Base-by-base conservation (phyloP, 2,329 filamentous ascomycete genomes). In the Phaeosphaeria sp. region DNA sequence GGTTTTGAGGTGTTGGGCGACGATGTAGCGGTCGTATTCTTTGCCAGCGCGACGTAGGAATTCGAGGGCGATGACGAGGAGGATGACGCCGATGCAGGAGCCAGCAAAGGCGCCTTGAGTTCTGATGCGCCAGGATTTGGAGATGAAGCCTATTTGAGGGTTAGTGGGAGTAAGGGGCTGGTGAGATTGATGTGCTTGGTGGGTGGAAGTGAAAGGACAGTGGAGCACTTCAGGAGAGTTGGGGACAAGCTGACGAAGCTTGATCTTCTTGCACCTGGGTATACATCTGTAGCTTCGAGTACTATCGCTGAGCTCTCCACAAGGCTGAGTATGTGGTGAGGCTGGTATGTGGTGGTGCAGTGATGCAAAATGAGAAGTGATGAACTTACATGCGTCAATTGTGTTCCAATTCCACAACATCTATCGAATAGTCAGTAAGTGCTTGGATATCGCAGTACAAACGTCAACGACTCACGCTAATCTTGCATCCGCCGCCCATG, bases 381-480 rank as follows among this genome's bases (percentile, higher is more conserved):
- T 48, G 23, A 20, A 65, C 67, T 42, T 67, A 72, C 82, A 92
- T 18, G 88, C 77, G 71, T 90, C 87, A 69, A 91, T 79, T 1
- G 88, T 90, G 74, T 90, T 82, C 89, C 89, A 91, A 74, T 93
- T 93, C 89, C 90, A 92, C 49, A 92, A 80, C 90, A 93, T 93
- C 69, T 73, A 44, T 4, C 20, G 11, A 6, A 27, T 2, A 20
- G 42, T 66, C 36, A 66, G 59, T 27, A 22, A 11, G 27, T 23
- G 23, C 10, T 15, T 18, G 15, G 10, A 22, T 17, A 3, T 33
- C 30, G 17, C 17, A 18, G 25, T 30, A 11, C 5, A 17, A 41
- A 10, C 1, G 25, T 15, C 13, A 15, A 15, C 10, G 13, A 52
- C 67, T 49, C 60, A 74, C 72, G 55, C 64, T 71, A 36, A 75